These are phyloP conservation scores for Auriscalpium vulgare DNA, from an alignment of 768 basidiomycete genomes.

Conservation along the genomic window DNA sequence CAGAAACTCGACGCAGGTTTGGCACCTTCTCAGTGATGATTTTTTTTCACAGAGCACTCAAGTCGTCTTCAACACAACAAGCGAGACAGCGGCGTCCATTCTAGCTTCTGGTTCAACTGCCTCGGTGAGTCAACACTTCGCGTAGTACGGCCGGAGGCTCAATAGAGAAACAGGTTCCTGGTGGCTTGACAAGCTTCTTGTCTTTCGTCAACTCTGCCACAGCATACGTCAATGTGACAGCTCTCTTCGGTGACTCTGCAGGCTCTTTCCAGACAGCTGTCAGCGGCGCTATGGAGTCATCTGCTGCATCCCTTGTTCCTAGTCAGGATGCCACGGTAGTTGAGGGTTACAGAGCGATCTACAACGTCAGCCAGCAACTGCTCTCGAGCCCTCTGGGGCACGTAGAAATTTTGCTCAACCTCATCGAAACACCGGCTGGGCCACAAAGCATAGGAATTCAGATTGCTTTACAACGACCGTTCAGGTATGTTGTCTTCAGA, in stretches of 20 bases:
- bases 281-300: constrained; percentile 23
- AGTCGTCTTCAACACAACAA: constrained; percentile 30
- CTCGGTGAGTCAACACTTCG: neutral
- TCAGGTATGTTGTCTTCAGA: constrained; percentile 29
- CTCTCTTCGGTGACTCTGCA: constrained; percentile 32
- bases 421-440: constrained; percentile 31
- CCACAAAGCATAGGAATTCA: constrained; percentile 45
- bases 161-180: constrained; percentile 6
- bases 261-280: constrained; percentile 27
- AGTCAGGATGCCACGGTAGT: constrained; percentile 37
- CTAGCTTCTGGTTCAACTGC: neutral
- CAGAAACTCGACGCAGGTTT: neutral
- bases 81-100: constrained; percentile 28
- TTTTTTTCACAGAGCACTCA: constrained; percentile 24
- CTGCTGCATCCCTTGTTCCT: constrained; percentile 32
- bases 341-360: constrained; percentile 50
- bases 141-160: neutral
- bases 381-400: constrained; percentile 37
- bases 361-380: constrained; percentile 35
- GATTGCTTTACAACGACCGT: constrained; percentile 57
- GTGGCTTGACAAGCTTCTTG: constrained; percentile 27
- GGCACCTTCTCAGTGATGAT: neutral
- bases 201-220: constrained; percentile 60
- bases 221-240: constrained; percentile 47
- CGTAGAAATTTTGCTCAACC: constrained; percentile 46